Evolutionary conservation across 2,329 filamentous ascomycete genomes (phyloP).

Genomic region (Alternaria panax): DNA sequence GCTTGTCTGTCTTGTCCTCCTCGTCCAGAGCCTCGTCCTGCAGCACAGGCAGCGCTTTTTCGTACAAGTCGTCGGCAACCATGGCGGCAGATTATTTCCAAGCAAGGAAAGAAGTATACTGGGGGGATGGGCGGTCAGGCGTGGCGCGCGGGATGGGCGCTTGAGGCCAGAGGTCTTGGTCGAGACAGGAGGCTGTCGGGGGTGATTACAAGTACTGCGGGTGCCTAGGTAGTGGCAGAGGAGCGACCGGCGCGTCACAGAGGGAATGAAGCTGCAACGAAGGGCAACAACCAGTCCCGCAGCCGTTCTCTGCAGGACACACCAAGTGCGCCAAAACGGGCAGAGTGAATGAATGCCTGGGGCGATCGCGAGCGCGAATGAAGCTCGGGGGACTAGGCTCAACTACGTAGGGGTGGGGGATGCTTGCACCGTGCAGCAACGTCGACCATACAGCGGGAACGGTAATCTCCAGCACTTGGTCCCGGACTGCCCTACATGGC

Average conservation of each 20-base stretch:
- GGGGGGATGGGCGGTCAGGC: conserved; percentile 8
- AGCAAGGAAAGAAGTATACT: conserved; percentile 6
- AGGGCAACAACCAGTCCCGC: conserved; percentile 25
- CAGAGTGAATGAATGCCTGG: conserved; percentile 29
- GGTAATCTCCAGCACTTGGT: conserved; percentile 12
- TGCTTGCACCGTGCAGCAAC: conserved; percentile 20
- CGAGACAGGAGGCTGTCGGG: conserved; percentile 22
- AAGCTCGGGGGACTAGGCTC: conserved; percentile 32
- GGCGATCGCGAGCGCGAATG: conserved; percentile 25
- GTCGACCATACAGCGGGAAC: conserved; percentile 14
- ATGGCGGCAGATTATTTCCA: conserved; percentile 61
- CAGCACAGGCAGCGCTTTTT: conserved; percentile 87
- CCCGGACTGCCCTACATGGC: conserved; percentile 14
- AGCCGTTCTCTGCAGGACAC: conserved; percentile 27
- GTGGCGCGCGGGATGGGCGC: conserved; percentile 8
- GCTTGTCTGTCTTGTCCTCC: conserved; percentile 91
- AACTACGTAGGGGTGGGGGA: conserved; percentile 26
- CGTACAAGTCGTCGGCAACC: conserved; percentile 92
- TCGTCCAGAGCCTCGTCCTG: conserved; percentile 84
- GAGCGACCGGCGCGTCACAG: conserved; percentile 31
- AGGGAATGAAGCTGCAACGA: conserved; percentile 30
- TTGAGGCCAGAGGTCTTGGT: conserved; percentile 12
- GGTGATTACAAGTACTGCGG: conserved; percentile 32
- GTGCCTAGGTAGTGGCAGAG: conserved; percentile 22
- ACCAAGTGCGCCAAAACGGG: conserved; percentile 22